Percentiles rank a stretch among this genome's conserved stretches.
phyloP scores from a whole-genome alignment of 257 asterid species.

The Ajuga chamaepitys region DNA sequence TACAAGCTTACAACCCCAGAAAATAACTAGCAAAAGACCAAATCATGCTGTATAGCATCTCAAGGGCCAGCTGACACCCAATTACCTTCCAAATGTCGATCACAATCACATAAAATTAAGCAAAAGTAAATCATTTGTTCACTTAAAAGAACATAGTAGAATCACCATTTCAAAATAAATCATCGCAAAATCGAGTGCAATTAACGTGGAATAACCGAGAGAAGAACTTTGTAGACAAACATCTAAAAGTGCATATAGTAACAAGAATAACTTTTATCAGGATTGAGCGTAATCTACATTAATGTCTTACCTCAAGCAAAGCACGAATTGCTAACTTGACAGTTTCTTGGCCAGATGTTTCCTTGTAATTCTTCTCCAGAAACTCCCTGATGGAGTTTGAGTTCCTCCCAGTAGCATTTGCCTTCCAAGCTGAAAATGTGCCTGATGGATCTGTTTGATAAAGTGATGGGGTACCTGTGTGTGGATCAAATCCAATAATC shows the following conservation, averaged over 20 bases:
- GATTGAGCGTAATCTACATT: too few species aligned
- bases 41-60: too few species aligned
- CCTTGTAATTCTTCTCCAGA: conserved; percentile 95
- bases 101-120: background rate
- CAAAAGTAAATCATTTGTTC: background rate
- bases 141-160: background rate
- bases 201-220: too few species aligned
- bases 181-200: too few species aligned
- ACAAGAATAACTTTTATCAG: too few species aligned
- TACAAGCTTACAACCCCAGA: background rate
- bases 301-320: conserved; percentile 93
- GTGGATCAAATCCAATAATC: conserved; percentile 96
- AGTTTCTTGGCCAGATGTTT: conserved; percentile 95
- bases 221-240: too few species aligned
- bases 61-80: background rate
- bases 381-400: conserved; percentile 90
- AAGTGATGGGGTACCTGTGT: conserved; percentile 74
- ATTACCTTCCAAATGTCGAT: background rate
- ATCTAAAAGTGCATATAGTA: too few species aligned
- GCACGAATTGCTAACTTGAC: conserved; percentile 96
- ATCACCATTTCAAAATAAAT: background rate
- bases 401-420: conserved; percentile 96
- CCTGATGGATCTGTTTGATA: conserved; percentile 99
- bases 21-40: background rate
- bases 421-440: conserved; percentile 99